A percentile compares a stretch with the other conserved stretches of the same genome.
These are phyloP conservation scores for Gnomoniopsis sp. DNA, from an alignment of 2,329 filamentous ascomycete species.

Conservation along the genomic window DNA sequence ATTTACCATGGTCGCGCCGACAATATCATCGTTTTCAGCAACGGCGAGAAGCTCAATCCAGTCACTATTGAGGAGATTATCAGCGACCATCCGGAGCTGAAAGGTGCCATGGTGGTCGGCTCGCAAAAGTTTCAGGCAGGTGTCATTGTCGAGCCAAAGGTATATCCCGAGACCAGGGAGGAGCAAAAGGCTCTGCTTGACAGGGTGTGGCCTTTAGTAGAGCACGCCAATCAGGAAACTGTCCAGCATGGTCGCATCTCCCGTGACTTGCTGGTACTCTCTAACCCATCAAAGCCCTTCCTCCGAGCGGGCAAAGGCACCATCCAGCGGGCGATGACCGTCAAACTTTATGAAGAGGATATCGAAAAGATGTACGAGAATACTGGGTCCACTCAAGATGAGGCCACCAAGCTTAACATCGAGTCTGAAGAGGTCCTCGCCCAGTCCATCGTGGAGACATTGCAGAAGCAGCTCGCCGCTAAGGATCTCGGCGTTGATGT, in stretches of 20 bases:
- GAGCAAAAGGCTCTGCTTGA: slow-evolving; percentile 2
- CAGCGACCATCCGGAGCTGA: background rate
- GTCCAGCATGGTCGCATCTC: slow-evolving; percentile 45
- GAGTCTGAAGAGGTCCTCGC: slow-evolving; percentile 22
- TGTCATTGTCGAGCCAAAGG: background rate
- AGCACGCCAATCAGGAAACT: slow-evolving; percentile 2
- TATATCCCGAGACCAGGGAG: background rate
- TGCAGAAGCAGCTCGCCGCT: slow-evolving; percentile 19
- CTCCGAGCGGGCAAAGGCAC: slow-evolving; percentile 42
- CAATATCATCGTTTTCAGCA: slow-evolving; percentile 29
- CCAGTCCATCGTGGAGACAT: slow-evolving; percentile 23
- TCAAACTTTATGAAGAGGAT: slow-evolving; percentile 39
- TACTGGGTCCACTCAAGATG: slow-evolving; percentile 16
- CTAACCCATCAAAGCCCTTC: slow-evolving; percentile 40
- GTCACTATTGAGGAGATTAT: slow-evolving; percentile 23
- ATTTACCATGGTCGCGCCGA: slow-evolving; percentile 25
- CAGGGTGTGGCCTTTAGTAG: slow-evolving; percentile 9
- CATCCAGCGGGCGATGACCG: slow-evolving; percentile 36
- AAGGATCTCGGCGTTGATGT: slow-evolving; percentile 22
- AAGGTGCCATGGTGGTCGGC: slow-evolving; percentile 2
- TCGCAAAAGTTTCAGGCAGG: slow-evolving; percentile 10
- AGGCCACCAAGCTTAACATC: slow-evolving; percentile 20
- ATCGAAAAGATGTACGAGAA: slow-evolving; percentile 39
- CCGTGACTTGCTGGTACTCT: slow-evolving; percentile 35
- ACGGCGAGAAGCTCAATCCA: slow-evolving; percentile 31